Base-by-base conservation (phyloP, 2,329 filamentous ascomycete genomes). In the Ceratocystis albifundus region DNA sequence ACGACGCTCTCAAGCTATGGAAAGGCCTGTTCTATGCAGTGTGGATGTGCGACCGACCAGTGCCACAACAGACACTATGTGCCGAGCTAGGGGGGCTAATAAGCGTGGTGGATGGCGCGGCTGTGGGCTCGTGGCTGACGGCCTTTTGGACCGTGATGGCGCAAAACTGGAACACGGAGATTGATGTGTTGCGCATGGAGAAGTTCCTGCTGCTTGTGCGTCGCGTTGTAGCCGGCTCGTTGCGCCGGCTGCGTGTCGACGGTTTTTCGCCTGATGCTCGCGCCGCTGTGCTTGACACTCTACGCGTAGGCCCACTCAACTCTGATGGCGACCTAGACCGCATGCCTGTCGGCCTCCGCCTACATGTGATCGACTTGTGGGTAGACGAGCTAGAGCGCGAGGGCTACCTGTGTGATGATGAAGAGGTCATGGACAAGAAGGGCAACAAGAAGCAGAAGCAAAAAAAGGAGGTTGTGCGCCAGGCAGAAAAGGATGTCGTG, bases 21-120 rank as follows among this genome's bases (percentile, higher is more conserved):
- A 96, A 95, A 74, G 93, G 91, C 4, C 83, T 97, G 22, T 96
- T 94, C 80, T 96, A 91, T 80, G 88, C 87, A 73, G 84, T 94
- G 72, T 96, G 90, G 88, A 94, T 96, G 86, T 90, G 88, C 75
- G 92, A 96, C 80, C 89, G 91, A 61, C 87, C 91, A 10, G 78
- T 86, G n/a, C 87, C 89, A 2, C 93, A 96, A 79, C 91, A 96
- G 79, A 83, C 83, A 55, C 87, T 97, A 59, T 88, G 89, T 71
- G 78, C 81, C 70, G 87, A 92, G 69, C 87, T 97, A 66, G 88
- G 91, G 55, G 82, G 77, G 1, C 84, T 96, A 10, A 70, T 65
- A 30, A 59, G 32, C 28, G 36, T 46, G 7, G 61, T 67, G 5
- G 61, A 66, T 61, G 41, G 59, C 17, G 80, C 82, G 69, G 77